Evolutionary conservation across 305 asterid species (phyloP).

Genomic region (Fraxinus greggii): DNA sequence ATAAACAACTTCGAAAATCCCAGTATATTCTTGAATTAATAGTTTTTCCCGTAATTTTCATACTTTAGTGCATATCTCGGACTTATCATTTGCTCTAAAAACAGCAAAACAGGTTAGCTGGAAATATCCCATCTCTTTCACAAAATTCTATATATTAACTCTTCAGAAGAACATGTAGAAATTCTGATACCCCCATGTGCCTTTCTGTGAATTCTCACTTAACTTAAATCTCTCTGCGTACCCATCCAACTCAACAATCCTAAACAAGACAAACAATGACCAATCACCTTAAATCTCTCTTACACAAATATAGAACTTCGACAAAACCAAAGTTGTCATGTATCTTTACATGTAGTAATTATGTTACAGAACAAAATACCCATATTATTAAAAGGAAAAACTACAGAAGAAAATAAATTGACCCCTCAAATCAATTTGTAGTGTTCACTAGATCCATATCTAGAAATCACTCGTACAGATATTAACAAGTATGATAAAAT

Average conservation of each 20-base stretch:
- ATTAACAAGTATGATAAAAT: background rate
- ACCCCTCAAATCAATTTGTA: conserved; percentile 2
- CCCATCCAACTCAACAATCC: conserved; percentile 44
- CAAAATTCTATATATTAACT: conserved; percentile 31
- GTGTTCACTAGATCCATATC: conserved; percentile 7
- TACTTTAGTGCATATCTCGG: conserved; percentile 44
- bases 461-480: conserved; percentile 15
- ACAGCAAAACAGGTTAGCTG: conserved; percentile 38
- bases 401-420: background rate
- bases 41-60: conserved; percentile 33
- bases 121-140: conserved; percentile 42
- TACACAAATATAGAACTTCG: conserved; percentile 29
- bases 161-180: conserved; percentile 23
- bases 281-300: conserved; percentile 39
- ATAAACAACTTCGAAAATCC: conserved; percentile 30
- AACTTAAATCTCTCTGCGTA: conserved; percentile 52
- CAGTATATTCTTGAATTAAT: conserved; percentile 36
- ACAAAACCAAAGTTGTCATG: conserved; percentile 21
- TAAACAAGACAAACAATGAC: conserved; percentile 53
- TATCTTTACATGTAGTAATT: background rate
- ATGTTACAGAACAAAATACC: background rate
- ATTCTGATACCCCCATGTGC: conserved; percentile 43
- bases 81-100: conserved; percentile 41
- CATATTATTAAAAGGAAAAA: conserved; percentile 4
- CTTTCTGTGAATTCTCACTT: conserved; percentile 18